Evolutionary conservation across 169 alveolate species (phyloP).

Genomic region (Eimeria sp.): DNA sequence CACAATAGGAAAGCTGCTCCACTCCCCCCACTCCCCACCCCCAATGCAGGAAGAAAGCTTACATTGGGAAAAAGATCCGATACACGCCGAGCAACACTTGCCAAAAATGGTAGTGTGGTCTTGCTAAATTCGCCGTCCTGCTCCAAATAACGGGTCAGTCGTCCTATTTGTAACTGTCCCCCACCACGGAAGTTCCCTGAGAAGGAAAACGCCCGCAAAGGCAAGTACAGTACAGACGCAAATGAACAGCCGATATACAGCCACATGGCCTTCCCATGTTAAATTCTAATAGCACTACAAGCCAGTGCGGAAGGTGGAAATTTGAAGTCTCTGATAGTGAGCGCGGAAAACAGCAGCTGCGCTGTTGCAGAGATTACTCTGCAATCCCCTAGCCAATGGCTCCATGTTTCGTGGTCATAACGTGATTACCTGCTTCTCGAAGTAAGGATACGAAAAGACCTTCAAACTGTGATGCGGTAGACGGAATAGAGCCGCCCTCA

Average conservation of each 20-base stretch:
- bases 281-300: no score
- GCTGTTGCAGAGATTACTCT: neutral
- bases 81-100: neutral
- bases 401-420: neutral
- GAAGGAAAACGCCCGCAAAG: neutral
- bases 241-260: neutral
- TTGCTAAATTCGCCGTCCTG: neutral
- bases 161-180: neutral
- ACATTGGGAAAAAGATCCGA: neutral
- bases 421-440: constrained; percentile 10
- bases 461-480: neutral
- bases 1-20: neutral
- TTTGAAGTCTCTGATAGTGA: neutral
- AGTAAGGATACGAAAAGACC: neutral
- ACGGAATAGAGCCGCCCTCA: constrained; percentile 1
- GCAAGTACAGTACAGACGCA: neutral
- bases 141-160: neutral
- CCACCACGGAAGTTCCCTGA: constrained; percentile 18
- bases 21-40: no score
- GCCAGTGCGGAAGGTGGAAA: neutral
- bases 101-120: neutral
- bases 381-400: neutral
- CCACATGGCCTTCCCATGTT: neutral
- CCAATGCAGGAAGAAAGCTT: neutral
- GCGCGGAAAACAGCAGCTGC: neutral